Evolutionary conservation across 176 grass and related monocot genomes (phyloP), one percentile per base, ranked within the genome.

Genomic region (Eragrostis curvula): DNA sequence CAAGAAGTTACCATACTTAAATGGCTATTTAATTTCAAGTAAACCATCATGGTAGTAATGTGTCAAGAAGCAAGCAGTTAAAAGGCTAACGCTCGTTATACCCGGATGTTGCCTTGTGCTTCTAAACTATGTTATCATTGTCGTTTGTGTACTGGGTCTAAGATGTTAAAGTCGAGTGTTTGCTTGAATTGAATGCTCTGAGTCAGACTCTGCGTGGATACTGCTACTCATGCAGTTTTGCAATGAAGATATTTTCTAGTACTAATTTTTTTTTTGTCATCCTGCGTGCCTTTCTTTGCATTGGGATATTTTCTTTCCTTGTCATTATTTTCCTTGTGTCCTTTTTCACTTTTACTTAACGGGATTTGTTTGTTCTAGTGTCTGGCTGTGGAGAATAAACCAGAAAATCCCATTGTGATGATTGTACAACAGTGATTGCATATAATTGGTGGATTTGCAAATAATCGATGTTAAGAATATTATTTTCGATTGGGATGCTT

Each of bases 11-110:
- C 42, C 9, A 1, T 20, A 63, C 42, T 64, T 30, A 32, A 76
- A 13, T 58, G 9, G 17, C 40, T 23, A 41, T 68, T 44, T 68
- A 68, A 36, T 36, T 36, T 36, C 32, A 36, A 23, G 40, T 68
- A 18, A n/a, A 71, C 12, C 42, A 8, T 48, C 68, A 45, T 49
- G 58, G 58, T 29, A 78, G 40, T 65, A 39, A 4, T 21, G 43
- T 79, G 76, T 63, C 45, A 65, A 65, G 44, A 79, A 79, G 45
- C 48, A 64, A 50, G 9, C 44, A 0, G 15, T 21, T 49, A 36
- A 14, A 81, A 18, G 79, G 79, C 79, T 51, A 69, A 82, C 47
- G 6, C 46, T 87, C 13, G 72, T 49, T 78, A 62, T 71, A 63
- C 16, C 32, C 40, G 24, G 40, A 41, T 42, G 29, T 59, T 49